A percentile compares a stretch with the other conserved stretches of the same genome.
Conservation (phyloP, 2,329 filamentous ascomycete species). For the Penicillium capsulatum region DNA sequence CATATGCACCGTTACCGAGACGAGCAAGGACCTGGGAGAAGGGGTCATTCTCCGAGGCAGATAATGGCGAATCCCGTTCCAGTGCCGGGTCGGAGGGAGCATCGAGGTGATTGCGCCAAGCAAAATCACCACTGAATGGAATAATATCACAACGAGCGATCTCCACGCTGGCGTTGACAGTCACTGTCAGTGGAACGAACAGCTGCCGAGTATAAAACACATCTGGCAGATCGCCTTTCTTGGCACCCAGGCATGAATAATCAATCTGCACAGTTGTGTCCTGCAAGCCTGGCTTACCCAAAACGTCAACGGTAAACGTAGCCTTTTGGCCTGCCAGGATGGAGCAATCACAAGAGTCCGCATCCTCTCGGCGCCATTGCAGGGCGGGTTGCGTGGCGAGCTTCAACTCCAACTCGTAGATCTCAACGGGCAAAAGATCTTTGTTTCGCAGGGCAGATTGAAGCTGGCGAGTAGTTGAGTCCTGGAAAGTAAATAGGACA, state of each 20-base stretch:
- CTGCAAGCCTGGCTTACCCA: constrained; percentile 80
- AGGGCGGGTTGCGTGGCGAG: constrained; percentile 68
- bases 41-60: constrained; percentile 33
- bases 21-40: constrained; percentile 47
- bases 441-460: constrained; percentile 71
- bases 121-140: constrained; percentile 65
- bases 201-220: constrained; percentile 82
- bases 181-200: constrained; percentile 74
- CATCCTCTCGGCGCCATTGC: constrained; percentile 50
- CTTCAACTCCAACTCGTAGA: constrained; percentile 82
- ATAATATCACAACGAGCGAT: constrained; percentile 74
- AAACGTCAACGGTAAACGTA: constrained; percentile 76
- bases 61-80: constrained; percentile 10
- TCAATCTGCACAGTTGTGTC: constrained; percentile 77
- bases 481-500: constrained; percentile 80
- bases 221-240: constrained; percentile 62
- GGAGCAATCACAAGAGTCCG: constrained; percentile 48
- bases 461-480: constrained; percentile 75
- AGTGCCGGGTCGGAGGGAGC: constrained; percentile 7
- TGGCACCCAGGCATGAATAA: constrained; percentile 74
- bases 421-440: constrained; percentile 70
- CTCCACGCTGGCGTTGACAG: constrained; percentile 87
- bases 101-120: constrained; percentile 52
- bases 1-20: constrained; percentile 39
- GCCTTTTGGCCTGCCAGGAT: constrained; percentile 65